Evolutionary conservation across 78 protist genomes (phyloP).

Genomic region (Polysphondylium violaceum): DNA sequence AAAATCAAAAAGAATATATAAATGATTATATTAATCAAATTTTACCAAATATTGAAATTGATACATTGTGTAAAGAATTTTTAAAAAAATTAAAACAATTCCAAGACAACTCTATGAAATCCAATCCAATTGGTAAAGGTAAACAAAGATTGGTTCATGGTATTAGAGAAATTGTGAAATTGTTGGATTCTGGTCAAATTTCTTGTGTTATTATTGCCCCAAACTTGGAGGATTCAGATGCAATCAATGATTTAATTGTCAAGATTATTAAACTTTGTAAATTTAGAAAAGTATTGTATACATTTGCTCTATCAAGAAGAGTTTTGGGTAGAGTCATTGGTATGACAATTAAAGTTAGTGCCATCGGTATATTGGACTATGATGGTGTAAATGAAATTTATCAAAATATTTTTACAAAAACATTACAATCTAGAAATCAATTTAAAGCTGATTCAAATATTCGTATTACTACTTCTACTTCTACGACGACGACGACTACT

Average conservation of each 20-base stretch:
- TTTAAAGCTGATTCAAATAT: neutral
- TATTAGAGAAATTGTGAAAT: constrained; percentile 41
- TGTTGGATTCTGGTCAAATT: neutral
- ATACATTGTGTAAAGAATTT: neutral
- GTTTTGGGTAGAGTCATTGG: constrained; percentile 26
- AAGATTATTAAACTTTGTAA: constrained; percentile 22
- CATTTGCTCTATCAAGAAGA: constrained; percentile 53
- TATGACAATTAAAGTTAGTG: neutral
- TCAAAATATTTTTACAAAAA: too few relatives aligned
- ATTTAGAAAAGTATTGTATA: constrained; percentile 20
- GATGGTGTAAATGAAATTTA: neutral
- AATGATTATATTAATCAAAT: neutral
- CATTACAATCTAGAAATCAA: neutral
- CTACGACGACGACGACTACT: too few relatives aligned
- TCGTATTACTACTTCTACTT: too few relatives aligned
- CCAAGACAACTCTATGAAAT: constrained; percentile 34
- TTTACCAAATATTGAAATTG: neutral
- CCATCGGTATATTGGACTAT: neutral
- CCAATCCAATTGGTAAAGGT: constrained; percentile 17
- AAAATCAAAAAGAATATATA: neutral
- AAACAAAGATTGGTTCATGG: constrained; percentile 58
- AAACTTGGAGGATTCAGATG: constrained; percentile 47
- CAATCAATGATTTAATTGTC: constrained; percentile 9
- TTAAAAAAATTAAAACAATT: constrained; percentile 16
- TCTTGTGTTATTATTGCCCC: constrained; percentile 47